phyloP scores from a whole-genome alignment of 2,329 filamentous ascomycete species.

The Kalaharituber pfeilii region DNA sequence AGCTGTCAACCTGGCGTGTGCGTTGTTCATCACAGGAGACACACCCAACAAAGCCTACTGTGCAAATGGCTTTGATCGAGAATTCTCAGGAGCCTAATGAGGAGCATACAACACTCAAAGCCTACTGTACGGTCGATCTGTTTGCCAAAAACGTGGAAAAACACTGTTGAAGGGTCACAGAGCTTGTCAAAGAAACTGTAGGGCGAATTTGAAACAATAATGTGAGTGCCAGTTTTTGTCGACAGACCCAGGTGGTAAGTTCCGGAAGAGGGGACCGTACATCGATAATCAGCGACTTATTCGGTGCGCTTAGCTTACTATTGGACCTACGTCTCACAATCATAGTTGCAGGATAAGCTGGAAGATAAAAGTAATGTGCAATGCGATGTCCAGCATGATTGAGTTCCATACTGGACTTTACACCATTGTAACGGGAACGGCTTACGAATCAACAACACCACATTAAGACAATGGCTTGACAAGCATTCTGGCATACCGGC shows the following conservation, averaged over 20 bases:
- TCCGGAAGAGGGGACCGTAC: not conserved
- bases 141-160: not conserved
- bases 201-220: not conserved
- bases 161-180: not conserved
- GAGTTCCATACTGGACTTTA: not conserved
- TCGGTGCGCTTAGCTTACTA: not conserved
- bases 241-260: not conserved
- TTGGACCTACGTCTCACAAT: not conserved
- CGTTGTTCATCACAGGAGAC: not conserved
- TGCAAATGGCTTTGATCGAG: not conserved
- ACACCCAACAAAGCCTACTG: not conserved
- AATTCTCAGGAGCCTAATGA: not conserved
- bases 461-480: too few relatives aligned
- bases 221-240: not conserved
- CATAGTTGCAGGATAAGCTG: not conserved
- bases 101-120: not conserved
- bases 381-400: not conserved
- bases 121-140: not conserved
- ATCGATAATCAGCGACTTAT: not conserved
- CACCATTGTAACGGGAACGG: too few relatives aligned
- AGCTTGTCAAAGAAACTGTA: not conserved
- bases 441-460: too few relatives aligned
- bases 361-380: conserved; percentile 1
- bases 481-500: too few relatives aligned
- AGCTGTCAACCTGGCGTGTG: not conserved